phyloP scores from a whole-genome alignment of 140 eudicot species.

The Senecio squalidus region DNA sequence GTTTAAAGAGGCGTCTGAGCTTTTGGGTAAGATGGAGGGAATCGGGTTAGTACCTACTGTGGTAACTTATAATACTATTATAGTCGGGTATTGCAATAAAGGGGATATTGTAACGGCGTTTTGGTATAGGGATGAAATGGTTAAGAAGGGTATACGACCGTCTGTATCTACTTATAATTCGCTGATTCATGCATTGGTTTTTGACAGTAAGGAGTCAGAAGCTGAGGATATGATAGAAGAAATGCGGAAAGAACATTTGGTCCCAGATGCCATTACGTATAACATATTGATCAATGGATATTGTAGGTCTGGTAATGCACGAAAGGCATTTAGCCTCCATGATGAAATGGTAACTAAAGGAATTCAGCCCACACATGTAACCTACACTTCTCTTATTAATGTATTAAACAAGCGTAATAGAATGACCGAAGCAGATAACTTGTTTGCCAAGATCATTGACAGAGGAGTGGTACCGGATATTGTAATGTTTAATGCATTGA shows the following conservation, averaged over 20 bases:
- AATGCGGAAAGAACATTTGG: slow-evolving; percentile 45
- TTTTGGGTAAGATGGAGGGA: slow-evolving; percentile 45
- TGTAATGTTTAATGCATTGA: slow-evolving; percentile 64
- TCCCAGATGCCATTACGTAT: slow-evolving; percentile 55
- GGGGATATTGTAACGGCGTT: slow-evolving; percentile 63
- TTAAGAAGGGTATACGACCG: slow-evolving; percentile 37
- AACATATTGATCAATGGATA: slow-evolving; percentile 70
- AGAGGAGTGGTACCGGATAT: slow-evolving; percentile 60
- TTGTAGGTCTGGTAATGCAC: slow-evolving; percentile 51
- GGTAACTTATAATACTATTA: slow-evolving; percentile 54
- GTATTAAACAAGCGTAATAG: slow-evolving; percentile 48
- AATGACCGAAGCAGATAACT: slow-evolving; percentile 64
- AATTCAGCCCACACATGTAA: slow-evolving; percentile 50
- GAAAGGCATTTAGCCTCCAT: slow-evolving; percentile 50
- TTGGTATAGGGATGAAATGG: slow-evolving; percentile 55
- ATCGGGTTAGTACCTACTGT: slow-evolving; percentile 46
- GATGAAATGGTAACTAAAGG: slow-evolving; percentile 67
- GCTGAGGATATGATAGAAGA: slow-evolving; percentile 54
- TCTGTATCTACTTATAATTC: slow-evolving; percentile 61
- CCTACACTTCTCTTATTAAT: slow-evolving; percentile 68
- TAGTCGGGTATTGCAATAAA: slow-evolving; percentile 61
- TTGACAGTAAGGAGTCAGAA: slow-evolving; percentile 45
- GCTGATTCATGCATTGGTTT: slow-evolving; percentile 47
- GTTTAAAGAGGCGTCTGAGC: slow-evolving; percentile 41
- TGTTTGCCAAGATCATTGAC: slow-evolving; percentile 34